Base-by-base conservation (phyloP, 768 basidiomycete species). In the Rhodotorula paludigena region DNA sequence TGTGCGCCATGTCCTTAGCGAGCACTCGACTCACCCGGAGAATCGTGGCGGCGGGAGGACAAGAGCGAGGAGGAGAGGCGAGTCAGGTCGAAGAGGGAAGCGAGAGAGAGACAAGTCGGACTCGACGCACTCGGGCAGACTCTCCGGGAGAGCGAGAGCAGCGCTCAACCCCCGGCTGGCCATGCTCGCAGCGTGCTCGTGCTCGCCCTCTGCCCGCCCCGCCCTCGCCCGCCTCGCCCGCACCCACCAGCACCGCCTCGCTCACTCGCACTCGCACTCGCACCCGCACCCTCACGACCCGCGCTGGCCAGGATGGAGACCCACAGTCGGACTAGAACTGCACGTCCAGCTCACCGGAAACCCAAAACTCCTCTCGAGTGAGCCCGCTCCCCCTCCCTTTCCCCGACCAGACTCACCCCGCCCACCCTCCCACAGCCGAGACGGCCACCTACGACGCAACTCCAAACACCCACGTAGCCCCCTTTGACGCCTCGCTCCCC, bases 301-400 rank as follows among this genome's bases (percentile, higher is more conserved):
- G 15, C 35, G 67, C 1, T 68, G 67, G 57, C 66, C 66, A 14
- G 91, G 87, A 30, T 98, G 90, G 90, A 83, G 87, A 71, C 87
- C 96, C 28, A 81, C 94, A 47, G 85, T 98, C 39, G 96, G 96
- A 23, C 87, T 99, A 54, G 96, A 99, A 76, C 89, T 94, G 10
- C 96, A 98, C 76, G 90, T 92, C 0, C 94, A 98, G 77, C 85
- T 99, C 76, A 89, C 88, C 78, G 87, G 91, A 5, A 84, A 86
- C 63, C 80, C 81, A 63, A 99, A 99, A 78, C 83, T 99, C 33
- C 97, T 99, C 79, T 97, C 92, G 44, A 74, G 85, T 85, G 32
- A 68, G 83, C 78, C 28, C 30, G n/a, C 64, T 61, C 38, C 21
- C 23, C 54, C 23, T 47, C 39, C 35, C 45, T 35, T 39, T 42